These are phyloP conservation scores for Ceratonia siliqua DNA, from an alignment of 306 rosid species.

Conservation along the genomic window DNA sequence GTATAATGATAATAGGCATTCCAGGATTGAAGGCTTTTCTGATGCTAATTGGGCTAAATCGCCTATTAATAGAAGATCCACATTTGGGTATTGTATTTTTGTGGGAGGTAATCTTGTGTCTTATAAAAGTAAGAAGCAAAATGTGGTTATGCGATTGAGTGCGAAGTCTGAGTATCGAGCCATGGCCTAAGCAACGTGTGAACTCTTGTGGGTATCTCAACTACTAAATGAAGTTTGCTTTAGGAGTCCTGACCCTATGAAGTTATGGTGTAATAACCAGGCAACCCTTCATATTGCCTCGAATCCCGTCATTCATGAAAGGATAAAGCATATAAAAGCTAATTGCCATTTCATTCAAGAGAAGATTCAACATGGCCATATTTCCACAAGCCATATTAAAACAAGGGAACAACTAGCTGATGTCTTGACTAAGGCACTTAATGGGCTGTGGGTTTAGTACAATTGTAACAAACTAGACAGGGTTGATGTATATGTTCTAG, in stretches of 20 bases:
- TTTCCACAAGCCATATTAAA: neutral
- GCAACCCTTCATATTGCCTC: neutral
- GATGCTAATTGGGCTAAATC: too few species aligned
- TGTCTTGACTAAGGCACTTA: neutral
- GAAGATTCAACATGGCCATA: neutral
- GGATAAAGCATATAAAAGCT: too few species aligned
- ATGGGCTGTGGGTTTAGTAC: neutral
- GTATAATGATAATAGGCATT: too few species aligned
- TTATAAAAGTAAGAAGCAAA: too few species aligned
- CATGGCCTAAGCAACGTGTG: too few species aligned
- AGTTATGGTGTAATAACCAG: neutral
- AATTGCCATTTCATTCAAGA: neutral
- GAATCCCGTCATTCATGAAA: neutral
- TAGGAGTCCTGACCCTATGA: neutral
- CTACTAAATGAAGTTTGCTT: neutral
- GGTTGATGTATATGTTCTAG: neutral
- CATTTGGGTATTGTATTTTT: too few species aligned
- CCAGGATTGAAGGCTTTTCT: too few species aligned
- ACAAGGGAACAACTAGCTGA: neutral
- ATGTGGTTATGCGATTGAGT: too few species aligned
- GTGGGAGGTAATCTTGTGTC: too few species aligned
- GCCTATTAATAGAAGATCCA: too few species aligned
- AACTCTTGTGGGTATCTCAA: too few species aligned
- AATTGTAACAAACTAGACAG: neutral
- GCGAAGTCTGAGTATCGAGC: too few species aligned